Percentiles rank a stretch among this genome's conserved stretches.
These are phyloP conservation scores for Saccharomycopsis vini DNA, from an alignment of 805 yeast genomes.

Conservation along the genomic window DNA sequence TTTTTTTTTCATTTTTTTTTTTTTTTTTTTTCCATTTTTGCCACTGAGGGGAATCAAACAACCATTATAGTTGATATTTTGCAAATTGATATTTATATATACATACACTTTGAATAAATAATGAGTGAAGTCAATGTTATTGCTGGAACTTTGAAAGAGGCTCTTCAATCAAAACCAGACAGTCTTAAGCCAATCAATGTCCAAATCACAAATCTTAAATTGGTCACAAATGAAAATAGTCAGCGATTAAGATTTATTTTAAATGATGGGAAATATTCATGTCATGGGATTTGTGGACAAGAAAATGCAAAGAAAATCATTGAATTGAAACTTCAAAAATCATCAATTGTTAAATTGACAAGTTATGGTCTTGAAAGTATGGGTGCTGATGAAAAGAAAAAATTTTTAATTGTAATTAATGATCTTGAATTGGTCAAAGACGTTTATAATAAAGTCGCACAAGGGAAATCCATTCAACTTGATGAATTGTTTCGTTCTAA, in stretches of 20 bases:
- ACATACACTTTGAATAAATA: too few relatives aligned
- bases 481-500: constrained; percentile 53
- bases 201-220: constrained; percentile 30
- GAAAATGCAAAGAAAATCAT: constrained; percentile 34
- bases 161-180: not conserved
- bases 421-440: constrained; percentile 17
- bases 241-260: constrained; percentile 38
- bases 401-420: constrained; percentile 24
- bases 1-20: too few relatives aligned
- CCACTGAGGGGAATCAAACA: too few relatives aligned
- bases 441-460: constrained; percentile 22
- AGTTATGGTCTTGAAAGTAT: constrained; percentile 34
- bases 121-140: constrained; percentile 10
- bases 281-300: constrained; percentile 45
- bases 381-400: constrained; percentile 25
- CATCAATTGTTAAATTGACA: constrained; percentile 33
- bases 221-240: constrained; percentile 33
- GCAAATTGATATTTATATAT: too few relatives aligned
- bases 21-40: too few relatives aligned
- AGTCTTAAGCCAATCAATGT: constrained; percentile 22
- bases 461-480: constrained; percentile 33
- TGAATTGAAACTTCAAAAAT: constrained; percentile 38
- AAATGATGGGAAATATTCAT: constrained; percentile 42
- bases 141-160: constrained; percentile 11
- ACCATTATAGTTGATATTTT: too few relatives aligned